These are phyloP conservation scores for Suillus subaureus DNA, from an alignment of 768 basidiomycete genomes.

Conservation along the genomic window DNA sequence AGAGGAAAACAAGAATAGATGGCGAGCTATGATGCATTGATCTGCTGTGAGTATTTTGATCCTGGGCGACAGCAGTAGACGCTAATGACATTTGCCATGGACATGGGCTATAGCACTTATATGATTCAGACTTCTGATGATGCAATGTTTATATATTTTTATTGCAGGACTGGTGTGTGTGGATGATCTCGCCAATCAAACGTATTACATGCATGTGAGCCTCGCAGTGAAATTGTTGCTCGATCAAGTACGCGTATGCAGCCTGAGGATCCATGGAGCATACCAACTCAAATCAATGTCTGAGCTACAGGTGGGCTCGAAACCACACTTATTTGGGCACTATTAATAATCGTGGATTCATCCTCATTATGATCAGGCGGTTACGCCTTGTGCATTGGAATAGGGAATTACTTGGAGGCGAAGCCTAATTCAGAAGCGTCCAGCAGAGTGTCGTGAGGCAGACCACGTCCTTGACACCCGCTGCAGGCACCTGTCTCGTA, in stretches of 20 bases:
- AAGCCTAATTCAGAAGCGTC: background rate
- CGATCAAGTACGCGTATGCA: background rate
- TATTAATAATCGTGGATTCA: background rate
- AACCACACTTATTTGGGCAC: background rate
- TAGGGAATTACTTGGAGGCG: background rate
- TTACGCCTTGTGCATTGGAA: background rate
- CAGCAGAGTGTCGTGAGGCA: background rate
- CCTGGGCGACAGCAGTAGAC: too few species aligned
- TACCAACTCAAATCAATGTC: background rate
- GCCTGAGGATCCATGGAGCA: background rate
- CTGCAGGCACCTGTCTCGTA: background rate
- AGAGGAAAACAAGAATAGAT: background rate
- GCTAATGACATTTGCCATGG: background rate
- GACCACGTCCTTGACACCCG: background rate
- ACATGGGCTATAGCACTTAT: background rate
- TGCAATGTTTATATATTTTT: background rate
- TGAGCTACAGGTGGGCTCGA: background rate
- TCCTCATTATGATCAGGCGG: background rate
- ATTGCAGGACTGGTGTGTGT: background rate
- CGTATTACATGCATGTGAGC: background rate
- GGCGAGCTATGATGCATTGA: slow-evolving; percentile 1
- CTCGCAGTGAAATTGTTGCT: background rate
- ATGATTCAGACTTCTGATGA: background rate
- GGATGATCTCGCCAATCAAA: background rate
- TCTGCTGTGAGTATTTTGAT: background rate